These are phyloP conservation scores for Gossypium arboreum DNA, from an alignment of 345 rosid genomes.

Conservation along the genomic window DNA sequence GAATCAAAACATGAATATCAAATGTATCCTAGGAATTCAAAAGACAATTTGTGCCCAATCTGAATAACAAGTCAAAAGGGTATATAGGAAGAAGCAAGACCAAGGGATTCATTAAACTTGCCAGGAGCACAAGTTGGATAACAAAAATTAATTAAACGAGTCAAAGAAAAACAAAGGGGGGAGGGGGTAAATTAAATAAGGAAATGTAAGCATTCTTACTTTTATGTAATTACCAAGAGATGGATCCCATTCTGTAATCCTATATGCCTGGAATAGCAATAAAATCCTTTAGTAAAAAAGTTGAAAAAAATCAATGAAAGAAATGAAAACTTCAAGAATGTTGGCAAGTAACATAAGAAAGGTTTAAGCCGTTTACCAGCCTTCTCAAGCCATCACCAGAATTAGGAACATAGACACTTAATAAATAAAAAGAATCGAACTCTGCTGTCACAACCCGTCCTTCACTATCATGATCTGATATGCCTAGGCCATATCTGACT, in stretches of 20 bases:
- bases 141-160: background rate
- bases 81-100: background rate
- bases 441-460: constrained; percentile 89
- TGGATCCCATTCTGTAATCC: constrained; percentile 75
- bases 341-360: background rate
- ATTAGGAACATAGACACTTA: constrained; percentile 79
- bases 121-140: background rate
- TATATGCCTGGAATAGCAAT: constrained; percentile 50
- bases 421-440: constrained; percentile 74
- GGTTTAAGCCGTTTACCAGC: constrained; percentile 49
- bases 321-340: constrained; percentile 15
- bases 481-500: constrained; percentile 71
- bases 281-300: constrained; percentile 14
- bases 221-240: constrained; percentile 74
- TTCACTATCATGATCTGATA: constrained; percentile 75
- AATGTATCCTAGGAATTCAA: background rate
- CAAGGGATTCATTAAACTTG: background rate
- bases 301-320: background rate
- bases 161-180: background rate
- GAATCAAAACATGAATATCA: background rate
- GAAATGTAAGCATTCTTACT: constrained; percentile 38
- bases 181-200: background rate
- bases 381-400: constrained; percentile 96
- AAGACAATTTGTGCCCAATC: background rate
- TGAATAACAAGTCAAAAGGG: background rate